Conservation (phyloP, 225 moss, liverwort and hornwort genomes). For the Sphagnum contortum region DNA sequence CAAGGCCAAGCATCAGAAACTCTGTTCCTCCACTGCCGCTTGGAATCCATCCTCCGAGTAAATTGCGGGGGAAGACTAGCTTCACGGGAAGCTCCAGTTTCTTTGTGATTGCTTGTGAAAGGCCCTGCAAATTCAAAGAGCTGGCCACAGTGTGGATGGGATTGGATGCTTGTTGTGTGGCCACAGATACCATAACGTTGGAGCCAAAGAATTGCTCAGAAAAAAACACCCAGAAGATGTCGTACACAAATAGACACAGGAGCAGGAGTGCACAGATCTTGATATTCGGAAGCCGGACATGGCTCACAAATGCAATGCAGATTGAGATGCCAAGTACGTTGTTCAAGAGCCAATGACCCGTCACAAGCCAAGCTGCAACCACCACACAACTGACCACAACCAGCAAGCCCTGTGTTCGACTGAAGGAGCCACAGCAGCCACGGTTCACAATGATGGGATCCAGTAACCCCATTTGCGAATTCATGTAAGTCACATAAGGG, state of each 20-base stretch:
- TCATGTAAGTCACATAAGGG: constrained; percentile 48
- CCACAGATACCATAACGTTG: constrained; percentile 94
- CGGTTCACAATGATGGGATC: constrained; percentile 36
- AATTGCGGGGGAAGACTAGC: constrained; percentile 70
- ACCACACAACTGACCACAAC: constrained; percentile 41
- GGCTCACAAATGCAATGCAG: constrained; percentile 92
- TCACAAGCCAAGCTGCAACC: constrained; percentile 68
- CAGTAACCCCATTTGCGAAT: constrained; percentile 39
- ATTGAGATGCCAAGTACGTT: constrained; percentile 78
- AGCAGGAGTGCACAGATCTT: constrained; percentile 77
- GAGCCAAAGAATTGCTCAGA: constrained; percentile 85
- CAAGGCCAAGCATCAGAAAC: constrained; percentile 89
- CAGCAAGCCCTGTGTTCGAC: constrained; percentile 47
- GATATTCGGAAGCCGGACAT: constrained; percentile 90
- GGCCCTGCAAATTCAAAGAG: constrained; percentile 71
- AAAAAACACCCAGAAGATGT: constrained; percentile 96
- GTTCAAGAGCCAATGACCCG: constrained; percentile 86
- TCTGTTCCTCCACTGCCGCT: constrained; percentile 38
- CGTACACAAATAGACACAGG: constrained; percentile 76
- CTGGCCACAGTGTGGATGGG: constrained; percentile 88
- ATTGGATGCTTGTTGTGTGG: constrained; percentile 82
- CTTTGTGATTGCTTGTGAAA: constrained; percentile 68
- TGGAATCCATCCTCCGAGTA: constrained; percentile 30
- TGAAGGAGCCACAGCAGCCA: constrained; percentile 56
- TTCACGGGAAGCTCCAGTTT: constrained; percentile 87